Base-by-base conservation (phyloP, 2,329 filamentous ascomycete genomes). In the Claviceps sp. region DNA sequence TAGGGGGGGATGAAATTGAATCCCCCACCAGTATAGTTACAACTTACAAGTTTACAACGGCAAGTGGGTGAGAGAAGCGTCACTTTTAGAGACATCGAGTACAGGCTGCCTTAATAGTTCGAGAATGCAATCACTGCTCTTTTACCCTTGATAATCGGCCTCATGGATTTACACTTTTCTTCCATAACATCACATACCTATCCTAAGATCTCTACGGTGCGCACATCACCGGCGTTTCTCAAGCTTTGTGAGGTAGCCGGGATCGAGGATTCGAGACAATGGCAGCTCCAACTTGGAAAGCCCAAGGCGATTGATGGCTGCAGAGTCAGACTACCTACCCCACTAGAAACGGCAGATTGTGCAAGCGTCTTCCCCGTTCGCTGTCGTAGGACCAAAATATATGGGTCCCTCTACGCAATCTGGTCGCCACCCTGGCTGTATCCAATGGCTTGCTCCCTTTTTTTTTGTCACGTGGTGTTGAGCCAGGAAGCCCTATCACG, bases 401-500 rank as follows among this genome's bases (percentile, higher is more conserved):
- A 30, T 43, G 49, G 45, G 45, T 34, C 46, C 26, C 34, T 53
- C 34, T 34, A 46, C 30, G 37, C 43, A 43, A 22, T 42, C 44
- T n/a, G 22, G 38, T 34, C 7, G 30, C 7, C 22, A 26, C 45
- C 24, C 9, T 18, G 22, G 18, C 24, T 42, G 22, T 2, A 37
- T n/a, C 60, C 59, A 64, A 59, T 63, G 38, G 55, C 18, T 11
- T 11, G 5, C 20, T 26, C 5, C 3, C 0, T 47, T 43, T 42
- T 18, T 22, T 18, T 14, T 1, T 13, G 37, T 70, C 68, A 71
- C 68, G 68, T 71, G 68, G 41, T 26, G 48, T 11, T 61, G 65
- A 61, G 65, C 59, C 57, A 54, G 50, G 48, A 62, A 70, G 63
- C 69, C 68, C 68, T 71, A 70, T 58, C 13, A 46, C 61, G 55